These are phyloP conservation scores for Fraxinus xanthoxyloides DNA, from an alignment of 305 asterid genomes.

Conservation along the genomic window DNA sequence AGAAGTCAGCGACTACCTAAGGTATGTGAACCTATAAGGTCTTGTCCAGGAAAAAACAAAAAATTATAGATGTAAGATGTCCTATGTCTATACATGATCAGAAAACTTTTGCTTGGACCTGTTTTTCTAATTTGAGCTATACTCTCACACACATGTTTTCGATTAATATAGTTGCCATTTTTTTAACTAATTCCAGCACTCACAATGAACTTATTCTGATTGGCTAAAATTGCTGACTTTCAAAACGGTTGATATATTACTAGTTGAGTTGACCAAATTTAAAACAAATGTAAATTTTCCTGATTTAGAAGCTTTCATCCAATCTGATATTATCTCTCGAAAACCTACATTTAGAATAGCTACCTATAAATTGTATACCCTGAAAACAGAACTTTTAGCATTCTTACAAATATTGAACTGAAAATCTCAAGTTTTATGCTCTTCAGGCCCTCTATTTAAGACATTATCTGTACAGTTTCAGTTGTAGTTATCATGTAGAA, in stretches of 20 bases:
- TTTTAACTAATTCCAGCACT: not conserved
- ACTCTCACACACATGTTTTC: not conserved
- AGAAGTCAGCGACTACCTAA: not conserved
- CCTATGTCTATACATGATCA: not conserved
- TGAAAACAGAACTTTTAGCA: not conserved
- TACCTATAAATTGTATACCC: not conserved
- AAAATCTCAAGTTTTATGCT: not conserved
- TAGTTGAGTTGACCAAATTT: not conserved
- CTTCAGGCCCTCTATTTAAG: not conserved
- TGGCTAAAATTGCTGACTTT: not conserved
- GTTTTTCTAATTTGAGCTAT: not conserved
- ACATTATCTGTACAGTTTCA: slow-evolving; percentile 4
- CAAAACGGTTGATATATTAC: not conserved
- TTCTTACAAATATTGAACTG: not conserved
- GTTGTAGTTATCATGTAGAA: not conserved
- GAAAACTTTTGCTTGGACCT: not conserved
- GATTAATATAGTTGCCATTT: not conserved
- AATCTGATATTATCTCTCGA: not conserved
- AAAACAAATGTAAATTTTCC: not conserved
- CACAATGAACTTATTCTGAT: not conserved
- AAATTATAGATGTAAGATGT: not conserved
- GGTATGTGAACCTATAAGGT: not conserved
- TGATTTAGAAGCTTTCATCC: not conserved
- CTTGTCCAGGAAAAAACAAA: too few relatives aligned
- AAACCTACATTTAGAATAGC: not conserved